Percentiles rank a stretch among this genome's conserved stretches.
Conservation (phyloP, 345 rosid species). For the Moricandia arvensis region DNA sequence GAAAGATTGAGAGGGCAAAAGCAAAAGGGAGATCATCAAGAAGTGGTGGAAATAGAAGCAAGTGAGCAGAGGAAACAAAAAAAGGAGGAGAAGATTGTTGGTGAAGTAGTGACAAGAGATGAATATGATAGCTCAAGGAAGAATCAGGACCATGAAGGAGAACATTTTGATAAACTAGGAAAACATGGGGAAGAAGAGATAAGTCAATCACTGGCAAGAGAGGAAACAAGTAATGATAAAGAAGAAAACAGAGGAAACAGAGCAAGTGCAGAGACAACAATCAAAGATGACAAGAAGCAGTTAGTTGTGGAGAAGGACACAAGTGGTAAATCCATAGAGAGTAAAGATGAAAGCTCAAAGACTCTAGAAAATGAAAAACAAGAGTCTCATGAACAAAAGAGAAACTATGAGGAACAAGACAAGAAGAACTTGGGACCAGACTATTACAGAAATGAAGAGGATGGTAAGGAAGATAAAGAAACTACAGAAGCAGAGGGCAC, state of each 20-base stretch:
- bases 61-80: slow-evolving; percentile 7
- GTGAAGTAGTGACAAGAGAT: not conserved
- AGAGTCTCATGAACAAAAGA: not conserved
- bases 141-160: not conserved
- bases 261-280: slow-evolving; percentile 2
- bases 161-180: not conserved
- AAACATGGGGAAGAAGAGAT: not conserved
- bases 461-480: not conserved
- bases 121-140: not conserved
- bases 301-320: not conserved
- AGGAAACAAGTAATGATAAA: not conserved
- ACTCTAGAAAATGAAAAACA: not conserved
- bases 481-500: not conserved
- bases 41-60: not conserved
- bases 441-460: not conserved
- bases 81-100: not conserved
- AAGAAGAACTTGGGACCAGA: slow-evolving; percentile 3
- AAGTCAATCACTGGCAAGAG: not conserved
- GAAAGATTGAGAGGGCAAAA: not conserved
- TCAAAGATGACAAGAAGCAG: not conserved
- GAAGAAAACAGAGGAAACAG: slow-evolving; percentile 13
- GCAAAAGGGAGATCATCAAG: not conserved
- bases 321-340: not conserved
- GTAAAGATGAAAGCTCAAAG: slow-evolving; percentile 9
- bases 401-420: not conserved